Conservation (phyloP, 2,329 filamentous ascomycete genomes). For the Diaporthe australafricana region DNA sequence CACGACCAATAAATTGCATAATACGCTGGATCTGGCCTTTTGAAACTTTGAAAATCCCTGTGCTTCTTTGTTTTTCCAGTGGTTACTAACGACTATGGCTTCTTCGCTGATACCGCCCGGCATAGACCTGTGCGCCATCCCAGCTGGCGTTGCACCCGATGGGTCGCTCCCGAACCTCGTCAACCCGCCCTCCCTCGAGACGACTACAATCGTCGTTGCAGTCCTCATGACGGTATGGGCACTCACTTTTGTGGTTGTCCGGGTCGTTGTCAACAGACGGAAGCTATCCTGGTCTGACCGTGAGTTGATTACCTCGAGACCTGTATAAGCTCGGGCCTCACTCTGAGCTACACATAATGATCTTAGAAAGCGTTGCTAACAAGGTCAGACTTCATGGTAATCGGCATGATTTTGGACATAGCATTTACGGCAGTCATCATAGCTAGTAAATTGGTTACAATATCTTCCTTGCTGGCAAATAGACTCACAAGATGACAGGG, state of each 20-base stretch:
- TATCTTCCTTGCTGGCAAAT: rapidly evolving
- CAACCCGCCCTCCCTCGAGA: neutral
- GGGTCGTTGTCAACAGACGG: neutral
- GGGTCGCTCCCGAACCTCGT: neutral
- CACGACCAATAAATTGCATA: neutral
- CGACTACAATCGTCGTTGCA: neutral
- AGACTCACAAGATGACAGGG: neutral
- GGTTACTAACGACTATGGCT: neutral
- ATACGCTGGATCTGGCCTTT: neutral
- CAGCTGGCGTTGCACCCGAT: neutral
- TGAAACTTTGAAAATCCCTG: neutral
- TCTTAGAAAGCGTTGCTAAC: neutral
- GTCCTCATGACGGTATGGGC: neutral
- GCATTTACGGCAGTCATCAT: neutral
- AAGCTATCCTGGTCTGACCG: slow-evolving; percentile 3
- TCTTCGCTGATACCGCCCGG: neutral
- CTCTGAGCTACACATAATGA: too few relatives aligned
- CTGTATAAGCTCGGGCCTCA: too few relatives aligned
- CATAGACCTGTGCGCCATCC: neutral
- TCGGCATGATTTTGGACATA: neutral
- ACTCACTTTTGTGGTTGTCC: neutral
- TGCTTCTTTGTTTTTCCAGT: neutral
- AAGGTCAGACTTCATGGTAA: neutral
- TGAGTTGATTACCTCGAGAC: neutral
- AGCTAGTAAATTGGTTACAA: neutral